Evolutionary conservation across 805 yeast species (phyloP).

Genomic region (Brettanomyces bruxellensis): DNA sequence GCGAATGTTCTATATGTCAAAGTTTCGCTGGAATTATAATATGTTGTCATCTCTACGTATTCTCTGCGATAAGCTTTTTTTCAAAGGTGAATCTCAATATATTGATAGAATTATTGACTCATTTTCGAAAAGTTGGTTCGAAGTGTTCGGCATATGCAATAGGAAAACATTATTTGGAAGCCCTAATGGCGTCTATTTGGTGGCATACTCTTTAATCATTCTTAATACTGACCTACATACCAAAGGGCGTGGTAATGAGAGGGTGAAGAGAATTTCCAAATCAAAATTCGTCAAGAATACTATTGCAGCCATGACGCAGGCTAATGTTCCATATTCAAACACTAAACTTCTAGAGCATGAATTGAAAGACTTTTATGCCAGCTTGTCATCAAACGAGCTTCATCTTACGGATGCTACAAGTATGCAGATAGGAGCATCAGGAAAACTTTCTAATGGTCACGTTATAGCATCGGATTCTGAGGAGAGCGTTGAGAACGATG

Average conservation of each 20-base stretch:
- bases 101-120: slow-evolving; percentile 65
- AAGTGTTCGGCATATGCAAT: slow-evolving; percentile 31
- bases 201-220: slow-evolving; percentile 62
- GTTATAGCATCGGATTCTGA: background rate
- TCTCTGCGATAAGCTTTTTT: slow-evolving; percentile 57
- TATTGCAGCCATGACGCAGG: slow-evolving; percentile 32
- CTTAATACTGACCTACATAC: slow-evolving; percentile 74
- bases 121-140: slow-evolving; percentile 58
- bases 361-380: slow-evolving; percentile 36
- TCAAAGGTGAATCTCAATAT: slow-evolving; percentile 77
- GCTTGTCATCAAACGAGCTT: slow-evolving; percentile 28
- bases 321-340: slow-evolving; percentile 13
- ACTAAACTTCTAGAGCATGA: slow-evolving; percentile 26
- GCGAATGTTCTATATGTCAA: slow-evolving; percentile 36
- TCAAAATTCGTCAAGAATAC: slow-evolving; percentile 43
- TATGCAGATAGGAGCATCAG: background rate
- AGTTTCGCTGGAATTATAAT: slow-evolving; percentile 37
- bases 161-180: slow-evolving; percentile 30
- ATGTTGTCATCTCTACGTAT: slow-evolving; percentile 48
- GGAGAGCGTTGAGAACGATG: background rate
- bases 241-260: slow-evolving; percentile 26
- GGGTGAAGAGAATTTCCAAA: slow-evolving; percentile 28
- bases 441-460: background rate
- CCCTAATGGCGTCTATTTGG: slow-evolving; percentile 54
- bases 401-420: slow-evolving; percentile 2